Evolutionary conservation across 805 yeast genomes (phyloP).

Genomic region (Wickerhamiella occidentalis): DNA sequence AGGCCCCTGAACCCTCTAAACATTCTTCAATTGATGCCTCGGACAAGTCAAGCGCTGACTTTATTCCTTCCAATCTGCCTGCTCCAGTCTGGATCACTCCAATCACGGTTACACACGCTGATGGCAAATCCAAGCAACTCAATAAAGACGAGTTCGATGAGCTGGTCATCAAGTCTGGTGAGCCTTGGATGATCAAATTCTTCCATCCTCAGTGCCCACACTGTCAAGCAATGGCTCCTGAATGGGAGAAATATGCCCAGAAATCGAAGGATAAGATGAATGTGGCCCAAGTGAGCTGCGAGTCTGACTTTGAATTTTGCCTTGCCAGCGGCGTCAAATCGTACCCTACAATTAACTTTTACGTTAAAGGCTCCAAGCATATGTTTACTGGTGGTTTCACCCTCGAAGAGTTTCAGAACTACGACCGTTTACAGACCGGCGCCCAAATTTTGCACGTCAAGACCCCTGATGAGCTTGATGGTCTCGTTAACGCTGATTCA

Average conservation of each 20-base stretch:
- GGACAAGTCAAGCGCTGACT: neutral
- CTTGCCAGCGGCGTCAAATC: slow-evolving; percentile 25
- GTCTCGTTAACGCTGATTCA: slow-evolving; percentile 18
- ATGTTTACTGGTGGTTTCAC: slow-evolving; percentile 24
- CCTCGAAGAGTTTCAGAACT: slow-evolving; percentile 26
- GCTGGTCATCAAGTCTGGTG: slow-evolving; percentile 23
- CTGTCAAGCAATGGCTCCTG: slow-evolving; percentile 29
- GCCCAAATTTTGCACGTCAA: slow-evolving; percentile 25
- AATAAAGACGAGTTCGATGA: slow-evolving; percentile 22
- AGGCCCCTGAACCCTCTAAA: too few species aligned
- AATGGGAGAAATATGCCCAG: slow-evolving; percentile 30
- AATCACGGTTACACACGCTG: slow-evolving; percentile 14
- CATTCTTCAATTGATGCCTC: neutral
- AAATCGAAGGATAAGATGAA: slow-evolving; percentile 24
- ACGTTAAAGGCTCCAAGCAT: slow-evolving; percentile 16
- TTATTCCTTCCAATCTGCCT: slow-evolving; percentile 4
- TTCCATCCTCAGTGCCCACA: slow-evolving; percentile 33
- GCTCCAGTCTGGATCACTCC: slow-evolving; percentile 3
- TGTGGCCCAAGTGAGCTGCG: slow-evolving; percentile 34
- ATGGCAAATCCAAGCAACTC: slow-evolving; percentile 27
- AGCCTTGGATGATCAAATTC: slow-evolving; percentile 33
- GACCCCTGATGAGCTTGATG: slow-evolving; percentile 19
- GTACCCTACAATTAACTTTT: slow-evolving; percentile 18
- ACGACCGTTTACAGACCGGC: slow-evolving; percentile 23
- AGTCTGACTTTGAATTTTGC: slow-evolving; percentile 27